Evolutionary conservation across 345 rosid species (phyloP).

Genomic region (Salix brachista): DNA sequence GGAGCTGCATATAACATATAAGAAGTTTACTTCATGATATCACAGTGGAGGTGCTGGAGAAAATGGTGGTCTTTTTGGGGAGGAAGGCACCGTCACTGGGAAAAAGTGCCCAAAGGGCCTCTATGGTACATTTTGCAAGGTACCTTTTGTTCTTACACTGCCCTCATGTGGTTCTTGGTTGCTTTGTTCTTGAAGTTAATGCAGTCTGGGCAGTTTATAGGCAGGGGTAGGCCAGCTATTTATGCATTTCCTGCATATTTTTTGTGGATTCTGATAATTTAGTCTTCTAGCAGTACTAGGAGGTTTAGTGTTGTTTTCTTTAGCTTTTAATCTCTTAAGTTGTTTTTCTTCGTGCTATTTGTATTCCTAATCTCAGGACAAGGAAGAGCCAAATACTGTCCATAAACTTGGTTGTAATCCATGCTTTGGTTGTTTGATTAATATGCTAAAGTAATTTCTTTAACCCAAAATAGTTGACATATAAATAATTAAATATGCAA

Average conservation of each 20-base stretch:
- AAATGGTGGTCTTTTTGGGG: conserved; percentile 76
- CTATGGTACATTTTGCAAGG: conserved; percentile 89
- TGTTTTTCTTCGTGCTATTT: neutral
- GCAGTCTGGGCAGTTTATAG: neutral
- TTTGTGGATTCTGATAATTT: neutral
- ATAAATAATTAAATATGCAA: neutral
- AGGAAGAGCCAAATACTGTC: neutral
- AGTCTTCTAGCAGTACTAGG: neutral
- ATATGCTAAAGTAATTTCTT: neutral
- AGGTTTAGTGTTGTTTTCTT: neutral
- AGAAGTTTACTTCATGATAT: conserved; percentile 25
- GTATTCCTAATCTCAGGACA: neutral
- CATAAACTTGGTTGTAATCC: neutral
- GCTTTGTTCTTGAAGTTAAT: neutral
- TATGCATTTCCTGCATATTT: neutral
- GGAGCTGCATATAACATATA: neutral
- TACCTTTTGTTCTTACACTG: conserved; percentile 23
- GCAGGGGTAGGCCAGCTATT: neutral
- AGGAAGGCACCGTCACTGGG: conserved; percentile 82
- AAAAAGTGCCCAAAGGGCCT: conserved; percentile 89
- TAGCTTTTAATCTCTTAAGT: neutral
- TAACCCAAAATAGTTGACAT: neutral
- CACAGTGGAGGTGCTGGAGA: conserved; percentile 90
- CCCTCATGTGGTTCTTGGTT: conserved; percentile 2
- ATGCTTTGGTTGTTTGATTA: neutral